These are phyloP conservation scores for Lachnellula suecica DNA, from an alignment of 2,329 filamentous ascomycete species.

Conservation along the genomic window DNA sequence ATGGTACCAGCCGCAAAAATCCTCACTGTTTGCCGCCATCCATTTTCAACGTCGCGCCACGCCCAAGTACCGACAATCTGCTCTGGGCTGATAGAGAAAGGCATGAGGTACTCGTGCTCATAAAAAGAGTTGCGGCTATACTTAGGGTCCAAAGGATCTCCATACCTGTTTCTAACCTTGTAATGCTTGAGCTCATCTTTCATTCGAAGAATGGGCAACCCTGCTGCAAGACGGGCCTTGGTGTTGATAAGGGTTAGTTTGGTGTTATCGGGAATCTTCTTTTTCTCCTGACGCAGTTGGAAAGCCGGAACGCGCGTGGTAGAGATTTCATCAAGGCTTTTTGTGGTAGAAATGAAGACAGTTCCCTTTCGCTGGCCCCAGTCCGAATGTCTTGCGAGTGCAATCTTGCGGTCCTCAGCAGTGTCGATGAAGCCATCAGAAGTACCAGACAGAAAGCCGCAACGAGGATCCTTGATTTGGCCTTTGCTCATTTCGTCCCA, in stretches of 20 bases:
- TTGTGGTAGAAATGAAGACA: background rate
- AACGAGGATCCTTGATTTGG: background rate
- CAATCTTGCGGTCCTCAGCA: background rate
- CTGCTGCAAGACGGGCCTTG: background rate
- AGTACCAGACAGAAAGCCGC: background rate
- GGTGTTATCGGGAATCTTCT: background rate
- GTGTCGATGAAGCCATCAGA: background rate
- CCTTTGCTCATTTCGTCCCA: background rate
- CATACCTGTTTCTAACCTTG: background rate
- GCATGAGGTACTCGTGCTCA: background rate
- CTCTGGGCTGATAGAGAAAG: background rate
- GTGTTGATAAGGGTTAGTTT: background rate
- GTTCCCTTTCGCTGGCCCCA: background rate
- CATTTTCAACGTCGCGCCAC: background rate
- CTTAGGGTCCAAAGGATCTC: background rate
- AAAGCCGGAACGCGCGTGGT: background rate
- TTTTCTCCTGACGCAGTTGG: background rate
- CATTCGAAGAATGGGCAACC: background rate
- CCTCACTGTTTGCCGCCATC: background rate
- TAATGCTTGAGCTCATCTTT: background rate
- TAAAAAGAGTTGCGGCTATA: background rate
- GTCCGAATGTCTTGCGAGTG: background rate
- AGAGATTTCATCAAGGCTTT: background rate
- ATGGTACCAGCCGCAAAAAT: background rate
- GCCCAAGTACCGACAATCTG: background rate